Evolutionary conservation across 345 rosid genomes (phyloP).

Genomic region (Murraya paniculata): DNA sequence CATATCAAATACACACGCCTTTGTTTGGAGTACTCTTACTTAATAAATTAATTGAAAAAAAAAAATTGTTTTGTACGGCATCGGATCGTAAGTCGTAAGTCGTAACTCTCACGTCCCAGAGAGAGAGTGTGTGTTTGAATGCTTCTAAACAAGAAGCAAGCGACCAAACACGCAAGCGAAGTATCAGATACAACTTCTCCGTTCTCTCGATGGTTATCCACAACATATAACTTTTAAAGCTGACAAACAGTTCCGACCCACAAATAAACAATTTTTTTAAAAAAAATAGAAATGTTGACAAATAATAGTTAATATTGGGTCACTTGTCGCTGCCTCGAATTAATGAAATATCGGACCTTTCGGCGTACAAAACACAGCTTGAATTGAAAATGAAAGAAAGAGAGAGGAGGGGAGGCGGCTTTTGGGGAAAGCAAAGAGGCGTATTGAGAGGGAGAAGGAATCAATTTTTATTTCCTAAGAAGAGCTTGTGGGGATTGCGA

Average conservation of each 20-base stretch:
- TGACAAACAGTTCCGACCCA: neutral
- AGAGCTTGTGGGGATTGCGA: neutral
- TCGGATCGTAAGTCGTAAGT: too few relatives aligned
- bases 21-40: too few relatives aligned
- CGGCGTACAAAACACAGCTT: constrained; percentile 13
- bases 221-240: neutral
- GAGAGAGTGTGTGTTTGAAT: neutral
- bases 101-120: neutral
- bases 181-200: neutral
- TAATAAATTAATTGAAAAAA: too few relatives aligned
- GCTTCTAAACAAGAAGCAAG: neutral
- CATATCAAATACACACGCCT: too few relatives aligned
- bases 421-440: constrained; percentile 54
- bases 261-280: neutral
- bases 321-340: neutral
- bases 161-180: neutral
- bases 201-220: constrained; percentile 18
- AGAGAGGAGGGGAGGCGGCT: constrained; percentile 40
- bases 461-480: neutral
- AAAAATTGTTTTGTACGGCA: too few relatives aligned
- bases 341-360: neutral
- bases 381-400: neutral
- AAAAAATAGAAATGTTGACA: neutral
- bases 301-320: neutral
- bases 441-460: constrained; percentile 18